Percentiles rank a stretch among this genome's conserved stretches.
These are phyloP conservation scores for Mortierella polycephala DNA, from an alignment of 371 early-diverging fungal species.

Conservation along the genomic window DNA sequence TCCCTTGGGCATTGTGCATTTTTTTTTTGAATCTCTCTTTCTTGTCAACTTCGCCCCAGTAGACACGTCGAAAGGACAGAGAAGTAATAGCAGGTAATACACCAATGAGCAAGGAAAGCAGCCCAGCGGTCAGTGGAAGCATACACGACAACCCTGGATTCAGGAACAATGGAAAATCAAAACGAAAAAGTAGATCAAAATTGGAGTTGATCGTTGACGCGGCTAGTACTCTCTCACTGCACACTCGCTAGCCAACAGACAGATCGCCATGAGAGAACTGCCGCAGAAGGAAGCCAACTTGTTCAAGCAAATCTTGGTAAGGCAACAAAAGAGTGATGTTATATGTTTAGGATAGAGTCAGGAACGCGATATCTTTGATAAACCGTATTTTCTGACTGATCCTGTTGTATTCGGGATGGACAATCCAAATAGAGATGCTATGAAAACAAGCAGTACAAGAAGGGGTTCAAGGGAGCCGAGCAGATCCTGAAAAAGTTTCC, in stretches of 20 bases:
- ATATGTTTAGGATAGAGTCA: background rate
- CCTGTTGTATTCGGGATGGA: background rate
- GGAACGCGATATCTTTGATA: background rate
- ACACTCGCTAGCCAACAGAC: background rate
- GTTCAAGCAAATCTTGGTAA: constrained; percentile 83
- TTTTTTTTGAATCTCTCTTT: too few relatives aligned
- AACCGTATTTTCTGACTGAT: background rate
- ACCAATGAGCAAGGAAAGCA: too few relatives aligned
- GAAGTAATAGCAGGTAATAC: too few relatives aligned
- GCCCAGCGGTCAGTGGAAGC: too few relatives aligned
- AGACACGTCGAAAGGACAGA: too few relatives aligned
- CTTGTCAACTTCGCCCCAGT: too few relatives aligned
- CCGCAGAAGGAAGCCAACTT: constrained; percentile 83
- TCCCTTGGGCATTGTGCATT: too few relatives aligned
- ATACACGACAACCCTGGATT: too few relatives aligned
- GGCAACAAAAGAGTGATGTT: constrained; percentile 4
- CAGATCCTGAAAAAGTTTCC: constrained; percentile 93
- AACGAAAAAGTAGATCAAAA: too few relatives aligned
- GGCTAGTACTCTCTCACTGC: too few relatives aligned
- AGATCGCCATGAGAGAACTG: constrained; percentile 64
- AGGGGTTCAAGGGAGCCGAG: constrained; percentile 91
- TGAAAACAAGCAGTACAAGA: constrained; percentile 95
- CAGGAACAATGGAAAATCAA: too few relatives aligned
- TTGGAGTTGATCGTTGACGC: too few relatives aligned
- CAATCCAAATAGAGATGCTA: constrained; percentile 79